A percentile compares a stretch with the other conserved stretches of the same genome.
These are phyloP conservation scores for Volvox carteri DNA, from an alignment of 163 green algal species.

Conservation along the genomic window DNA sequence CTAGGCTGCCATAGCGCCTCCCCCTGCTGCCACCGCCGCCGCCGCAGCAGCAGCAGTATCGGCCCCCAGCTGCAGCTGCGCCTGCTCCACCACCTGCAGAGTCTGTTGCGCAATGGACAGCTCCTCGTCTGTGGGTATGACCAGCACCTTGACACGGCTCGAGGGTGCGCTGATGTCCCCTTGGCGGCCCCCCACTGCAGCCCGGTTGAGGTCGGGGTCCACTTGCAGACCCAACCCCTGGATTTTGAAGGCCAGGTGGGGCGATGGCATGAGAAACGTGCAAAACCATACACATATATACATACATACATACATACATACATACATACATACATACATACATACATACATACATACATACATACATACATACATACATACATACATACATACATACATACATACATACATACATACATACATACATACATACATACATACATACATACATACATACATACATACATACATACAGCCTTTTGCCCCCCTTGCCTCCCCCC, in stretches of 20 bases:
- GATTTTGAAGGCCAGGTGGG: background rate
- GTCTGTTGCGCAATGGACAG: conserved; percentile 68
- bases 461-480: too few relatives aligned
- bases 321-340: too few relatives aligned
- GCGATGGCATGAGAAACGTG: background rate
- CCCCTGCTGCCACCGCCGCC: background rate
- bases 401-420: background rate
- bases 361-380: background rate
- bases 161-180: conserved; percentile 71
- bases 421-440: background rate
- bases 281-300: background rate
- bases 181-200: conserved; percentile 62
- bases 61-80: background rate
- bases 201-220: conserved; percentile 78
- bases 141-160: conserved; percentile 75
- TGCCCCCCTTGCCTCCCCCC: background rate
- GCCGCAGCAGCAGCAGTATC: background rate
- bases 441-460: background rate
- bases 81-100: conserved; percentile 1
- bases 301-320: background rate
- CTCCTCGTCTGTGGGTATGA: conserved; percentile 95
- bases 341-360: too few relatives aligned
- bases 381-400: background rate
- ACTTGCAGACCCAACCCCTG: conserved; percentile 79
- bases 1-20: background rate